phyloP scores from a whole-genome alignment of 805 yeast species.

The Citeromyces nyonsensis region DNA sequence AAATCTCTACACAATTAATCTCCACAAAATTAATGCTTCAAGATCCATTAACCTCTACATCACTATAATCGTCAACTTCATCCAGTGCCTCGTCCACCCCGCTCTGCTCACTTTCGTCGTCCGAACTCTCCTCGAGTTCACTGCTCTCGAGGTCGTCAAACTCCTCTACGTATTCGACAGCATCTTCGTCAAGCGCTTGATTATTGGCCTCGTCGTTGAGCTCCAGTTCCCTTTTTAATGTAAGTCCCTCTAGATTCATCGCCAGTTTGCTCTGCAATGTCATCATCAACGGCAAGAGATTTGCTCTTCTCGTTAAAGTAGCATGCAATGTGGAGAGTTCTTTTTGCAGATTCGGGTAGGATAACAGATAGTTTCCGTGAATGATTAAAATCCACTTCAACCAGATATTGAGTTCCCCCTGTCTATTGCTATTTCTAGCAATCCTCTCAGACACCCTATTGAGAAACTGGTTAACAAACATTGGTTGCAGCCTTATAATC shows the following conservation, averaged over 20 bases:
- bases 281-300: slow-evolving; percentile 29
- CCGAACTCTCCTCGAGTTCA: slow-evolving; percentile 11
- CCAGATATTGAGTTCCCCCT: slow-evolving; percentile 35
- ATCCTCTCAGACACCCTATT: slow-evolving; percentile 37
- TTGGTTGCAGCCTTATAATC: slow-evolving; percentile 28
- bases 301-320: slow-evolving; percentile 29
- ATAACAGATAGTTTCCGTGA: slow-evolving; percentile 34
- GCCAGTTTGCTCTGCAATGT: slow-evolving; percentile 33
- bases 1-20: no score
- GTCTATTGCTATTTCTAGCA: slow-evolving; percentile 32
- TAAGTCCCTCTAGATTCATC: slow-evolving; percentile 27
- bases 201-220: slow-evolving; percentile 10
- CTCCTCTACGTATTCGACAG: slow-evolving; percentile 63
- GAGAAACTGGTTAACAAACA: slow-evolving; percentile 30
- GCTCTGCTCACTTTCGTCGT: slow-evolving; percentile 6
- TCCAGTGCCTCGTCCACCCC: slow-evolving; percentile 9
- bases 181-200: slow-evolving; percentile 21
- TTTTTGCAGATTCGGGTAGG: slow-evolving; percentile 24
- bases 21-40: no score
- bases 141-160: slow-evolving; percentile 30
- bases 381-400: slow-evolving; percentile 38
- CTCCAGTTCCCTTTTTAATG: slow-evolving; percentile 17
- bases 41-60: slow-evolving; percentile 17
- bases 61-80: slow-evolving; percentile 16
- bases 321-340: slow-evolving; percentile 29